These are phyloP conservation scores for Hypomontagnella submonticulosa DNA, from an alignment of 495 filamentous ascomycete genomes.

Conservation along the genomic window DNA sequence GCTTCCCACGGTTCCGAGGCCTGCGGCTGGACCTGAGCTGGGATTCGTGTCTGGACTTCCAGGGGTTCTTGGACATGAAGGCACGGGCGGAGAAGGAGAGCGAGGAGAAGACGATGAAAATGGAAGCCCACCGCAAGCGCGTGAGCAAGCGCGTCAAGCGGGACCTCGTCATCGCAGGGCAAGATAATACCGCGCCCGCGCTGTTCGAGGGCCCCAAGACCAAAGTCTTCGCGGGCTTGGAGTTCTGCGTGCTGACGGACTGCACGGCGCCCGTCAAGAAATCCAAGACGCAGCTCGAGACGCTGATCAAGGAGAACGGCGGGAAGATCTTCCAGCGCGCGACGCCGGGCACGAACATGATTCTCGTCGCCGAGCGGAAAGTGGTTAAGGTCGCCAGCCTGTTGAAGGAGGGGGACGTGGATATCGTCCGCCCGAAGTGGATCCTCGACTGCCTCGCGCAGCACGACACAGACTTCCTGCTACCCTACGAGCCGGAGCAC, in stretches of 20 bases:
- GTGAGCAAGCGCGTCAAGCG: slow-evolving; percentile 71
- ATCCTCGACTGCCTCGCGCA: slow-evolving; percentile 83
- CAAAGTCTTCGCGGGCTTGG: slow-evolving; percentile 73
- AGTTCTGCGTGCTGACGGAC: slow-evolving; percentile 74
- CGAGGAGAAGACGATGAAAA: slow-evolving; percentile 76
- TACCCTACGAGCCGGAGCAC: slow-evolving; percentile 77
- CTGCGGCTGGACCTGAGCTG: slow-evolving; percentile 85
- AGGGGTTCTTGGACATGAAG: slow-evolving; percentile 80
- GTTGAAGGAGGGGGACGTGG: slow-evolving; percentile 71
- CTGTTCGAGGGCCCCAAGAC: slow-evolving; percentile 64
- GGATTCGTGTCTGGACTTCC: slow-evolving; percentile 78
- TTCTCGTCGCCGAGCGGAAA: slow-evolving; percentile 83
- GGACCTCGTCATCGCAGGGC: slow-evolving; percentile 78
- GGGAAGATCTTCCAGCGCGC: slow-evolving; percentile 83
- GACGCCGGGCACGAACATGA: slow-evolving; percentile 65
- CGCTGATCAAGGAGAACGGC: slow-evolving; percentile 86
- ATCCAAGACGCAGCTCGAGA: slow-evolving; percentile 83
- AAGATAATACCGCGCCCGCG: slow-evolving; percentile 59
- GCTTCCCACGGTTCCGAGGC: slow-evolving; percentile 91
- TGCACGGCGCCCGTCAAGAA: slow-evolving; percentile 65
- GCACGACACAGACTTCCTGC: slow-evolving; percentile 64
- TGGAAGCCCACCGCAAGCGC: slow-evolving; percentile 78
- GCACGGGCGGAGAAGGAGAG: slow-evolving; percentile 76
- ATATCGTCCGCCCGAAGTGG: slow-evolving; percentile 86
- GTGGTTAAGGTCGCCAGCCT: slow-evolving; percentile 88